A percentile compares a stretch with the other conserved stretches of the same genome.
These are phyloP conservation scores for Blepharisma stoltei DNA, from an alignment of 73 alveolate species.

Conservation along the genomic window DNA sequence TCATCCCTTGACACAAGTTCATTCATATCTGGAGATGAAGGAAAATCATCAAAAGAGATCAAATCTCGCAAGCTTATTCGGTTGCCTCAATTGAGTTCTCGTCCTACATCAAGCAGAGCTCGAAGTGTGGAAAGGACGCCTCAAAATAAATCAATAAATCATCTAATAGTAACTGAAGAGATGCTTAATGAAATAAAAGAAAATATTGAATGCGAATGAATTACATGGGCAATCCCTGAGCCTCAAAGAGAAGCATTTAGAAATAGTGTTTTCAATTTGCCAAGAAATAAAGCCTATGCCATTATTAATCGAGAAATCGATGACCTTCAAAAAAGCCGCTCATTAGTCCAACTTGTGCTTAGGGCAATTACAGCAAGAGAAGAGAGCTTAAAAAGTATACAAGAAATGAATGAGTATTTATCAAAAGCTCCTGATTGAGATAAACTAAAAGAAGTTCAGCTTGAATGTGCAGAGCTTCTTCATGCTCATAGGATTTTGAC, in stretches of 20 bases:
- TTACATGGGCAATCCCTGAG: constrained; percentile 9
- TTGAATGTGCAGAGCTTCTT: constrained; percentile 24
- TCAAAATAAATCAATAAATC: background rate
- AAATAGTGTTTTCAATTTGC: background rate
- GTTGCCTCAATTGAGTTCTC: background rate
- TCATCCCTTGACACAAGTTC: background rate
- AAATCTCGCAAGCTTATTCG: background rate
- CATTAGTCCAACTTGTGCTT: background rate
- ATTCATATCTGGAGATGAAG: background rate
- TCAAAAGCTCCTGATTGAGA: background rate
- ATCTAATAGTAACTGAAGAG: background rate
- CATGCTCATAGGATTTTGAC: constrained; percentile 35
- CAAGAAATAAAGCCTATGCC: constrained; percentile 19
- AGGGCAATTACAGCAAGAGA: constrained; percentile 32
- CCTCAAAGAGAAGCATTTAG: constrained; percentile 3
- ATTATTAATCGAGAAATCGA: constrained; percentile 24
- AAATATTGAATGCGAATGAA: constrained; percentile 20
- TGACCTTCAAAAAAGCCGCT: constrained; percentile 16
- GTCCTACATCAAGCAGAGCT: too few relatives aligned
- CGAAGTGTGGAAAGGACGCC: background rate
- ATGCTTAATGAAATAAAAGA: background rate
- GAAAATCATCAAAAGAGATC: background rate
- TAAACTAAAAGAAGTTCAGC: constrained; percentile 7
- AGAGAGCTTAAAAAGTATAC: constrained; percentile 11
- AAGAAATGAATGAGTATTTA: constrained; percentile 21